Evolutionary conservation across 805 yeast genomes (phyloP), one percentile per base, ranked within the genome.

Genomic region (Yamadazyma sp.): DNA sequence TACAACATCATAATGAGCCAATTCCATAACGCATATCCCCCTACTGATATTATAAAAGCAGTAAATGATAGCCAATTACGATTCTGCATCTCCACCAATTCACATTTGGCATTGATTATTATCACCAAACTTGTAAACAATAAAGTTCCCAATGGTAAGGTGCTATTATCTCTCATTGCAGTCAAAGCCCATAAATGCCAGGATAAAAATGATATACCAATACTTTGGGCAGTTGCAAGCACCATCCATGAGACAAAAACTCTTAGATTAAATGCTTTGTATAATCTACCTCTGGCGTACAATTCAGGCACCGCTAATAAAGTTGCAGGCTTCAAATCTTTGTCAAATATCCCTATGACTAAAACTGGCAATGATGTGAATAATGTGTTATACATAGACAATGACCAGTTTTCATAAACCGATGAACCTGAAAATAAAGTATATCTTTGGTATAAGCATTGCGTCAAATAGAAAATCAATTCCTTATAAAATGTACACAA

Each of bases 401-500:
- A 70, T 1, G 98, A 89, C 96, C 97, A 89, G 26, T 91, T 82
- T 54, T 94, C 98, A 58, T 86, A 93, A 47, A 91, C 58, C 0
- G 97, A 87, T 0, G 96, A 80, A 1, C 98, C 98, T 0, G 98
- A 85, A 58, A 86, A 93, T 64, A 86, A 65, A 0, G 96, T 81
- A 53, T 81, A 78, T 42, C 95, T 65, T 57, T 93, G 99, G 58
- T 78, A 93, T 13, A 88, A 72, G 18, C 85, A 78, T 61, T 93
- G 98, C 0, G 96, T 79, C 52, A 91, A 65, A 52, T 93, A 93
- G 53, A 93, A 93, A 50, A 89, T 59, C 36, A 91, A 67, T 56
- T 93, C 98, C 56, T 93, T 93, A 77, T 89, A 93, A 55, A 93
- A 93, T 0, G 99, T 93, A 40, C 94, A 82, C 44, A 93, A 67